Evolutionary conservation across 2,329 filamentous ascomycete species (phyloP), one percentile per base, ranked within the genome.

Genomic region (Fusarium solani-melongenae): DNA sequence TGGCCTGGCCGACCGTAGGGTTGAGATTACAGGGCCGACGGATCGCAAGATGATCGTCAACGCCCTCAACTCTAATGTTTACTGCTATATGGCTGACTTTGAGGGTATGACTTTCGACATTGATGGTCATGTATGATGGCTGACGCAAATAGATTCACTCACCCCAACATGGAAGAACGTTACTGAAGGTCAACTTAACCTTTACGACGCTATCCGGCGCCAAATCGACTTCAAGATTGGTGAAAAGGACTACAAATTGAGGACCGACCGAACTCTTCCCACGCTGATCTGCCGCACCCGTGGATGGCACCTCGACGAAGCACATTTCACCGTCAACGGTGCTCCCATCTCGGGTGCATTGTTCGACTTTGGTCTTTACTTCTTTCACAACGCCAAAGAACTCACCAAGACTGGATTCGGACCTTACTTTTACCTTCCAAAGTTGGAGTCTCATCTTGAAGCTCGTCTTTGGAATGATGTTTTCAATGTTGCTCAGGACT

Each of bases 11-110:
- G 96, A 99, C 86, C 92, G 96, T 74, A 91, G 96, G 71, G 94
- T 98, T 36, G 96, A 99, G 87, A 99, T 98, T 80, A 99, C 96
- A 5, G 96, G 96, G 7, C 96, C 96, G 1, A 98, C 95, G 6
- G 96, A 98, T 84, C 90, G 96, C 77, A 99, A 98, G 90, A 99
- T 99, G 96, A 94, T 98, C 53, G 94, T 98, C 72, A 98, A 99
- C 83, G 96, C 96, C 8, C 82, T 98, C 82, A 99, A 98, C 84
- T 92, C 96, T 44, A 91, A 98, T 80, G 96, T 98, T 27, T 98
- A 94, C 92, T 98, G 96, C 64, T 99, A 98, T 81, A 99, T 99
- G 96, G 96, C 96, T 55, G 96, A 99, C 84, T 97, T 99, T 77
- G 96, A 99, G 86, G 96, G 95, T 96, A 83, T 79, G n/a, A n/a